phyloP scores from a whole-genome alignment of 2,329 filamentous ascomycete genomes.

The Mollisia scopiformis region DNA sequence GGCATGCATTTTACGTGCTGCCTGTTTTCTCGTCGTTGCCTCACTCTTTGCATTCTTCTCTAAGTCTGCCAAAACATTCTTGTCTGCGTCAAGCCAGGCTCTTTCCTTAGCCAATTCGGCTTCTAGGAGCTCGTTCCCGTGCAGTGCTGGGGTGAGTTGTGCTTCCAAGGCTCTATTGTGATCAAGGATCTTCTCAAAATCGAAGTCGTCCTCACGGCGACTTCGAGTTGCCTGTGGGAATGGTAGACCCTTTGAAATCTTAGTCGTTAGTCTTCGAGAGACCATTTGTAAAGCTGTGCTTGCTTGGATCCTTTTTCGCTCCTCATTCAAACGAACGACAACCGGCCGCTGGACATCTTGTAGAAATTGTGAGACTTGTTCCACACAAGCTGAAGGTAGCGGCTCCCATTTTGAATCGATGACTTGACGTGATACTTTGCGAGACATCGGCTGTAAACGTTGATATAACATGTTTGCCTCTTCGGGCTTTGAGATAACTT shows the following conservation, averaged over 20 bases:
- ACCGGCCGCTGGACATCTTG: slow-evolving; percentile 63
- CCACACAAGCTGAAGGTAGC: slow-evolving; percentile 56
- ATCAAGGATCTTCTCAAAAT: slow-evolving; percentile 67
- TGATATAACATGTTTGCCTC: slow-evolving; percentile 41
- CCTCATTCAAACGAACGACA: slow-evolving; percentile 55
- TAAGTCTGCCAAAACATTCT: slow-evolving; percentile 51
- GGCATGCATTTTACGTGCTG: slow-evolving; percentile 34
- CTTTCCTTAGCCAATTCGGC: slow-evolving; percentile 61
- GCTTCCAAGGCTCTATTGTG: slow-evolving; percentile 58
- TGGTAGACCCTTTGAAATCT: slow-evolving; percentile 63
- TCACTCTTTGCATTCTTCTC: slow-evolving; percentile 60
- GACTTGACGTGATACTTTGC: slow-evolving; percentile 60
- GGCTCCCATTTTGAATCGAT: slow-evolving; percentile 72
- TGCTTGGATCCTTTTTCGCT: slow-evolving; percentile 47
- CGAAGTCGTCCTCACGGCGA: slow-evolving; percentile 60
- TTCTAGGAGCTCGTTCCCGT: slow-evolving; percentile 63
- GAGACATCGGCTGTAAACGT: slow-evolving; percentile 53
- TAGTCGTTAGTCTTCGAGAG: slow-evolving; percentile 57
- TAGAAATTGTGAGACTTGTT: slow-evolving; percentile 58
- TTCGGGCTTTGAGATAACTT: slow-evolving; percentile 15
- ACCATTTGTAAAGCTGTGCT: slow-evolving; percentile 57
- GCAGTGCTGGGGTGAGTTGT: slow-evolving; percentile 63
- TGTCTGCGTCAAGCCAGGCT: slow-evolving; percentile 57
- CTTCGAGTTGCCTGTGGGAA: slow-evolving; percentile 61
- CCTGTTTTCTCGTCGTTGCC: slow-evolving; percentile 52